phyloP scores from a whole-genome alignment of 805 yeast species.

The Saturnispora diversa region DNA sequence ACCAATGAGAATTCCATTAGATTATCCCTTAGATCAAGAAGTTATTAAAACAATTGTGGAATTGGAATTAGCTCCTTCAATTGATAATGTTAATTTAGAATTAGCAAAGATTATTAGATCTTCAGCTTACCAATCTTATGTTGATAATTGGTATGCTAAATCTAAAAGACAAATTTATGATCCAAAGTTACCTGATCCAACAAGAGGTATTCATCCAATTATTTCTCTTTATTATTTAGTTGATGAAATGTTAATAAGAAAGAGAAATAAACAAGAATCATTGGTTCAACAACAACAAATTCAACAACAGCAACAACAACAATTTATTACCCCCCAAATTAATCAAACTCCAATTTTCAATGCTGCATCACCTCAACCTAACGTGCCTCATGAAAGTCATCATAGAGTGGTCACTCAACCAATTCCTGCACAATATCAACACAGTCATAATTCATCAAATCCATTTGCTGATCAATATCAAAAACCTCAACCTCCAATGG shows the following conservation, averaged over 20 bases:
- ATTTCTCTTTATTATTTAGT: constrained; percentile 81
- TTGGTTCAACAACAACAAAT: constrained; percentile 20
- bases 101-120: constrained; percentile 53
- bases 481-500: constrained; percentile 30
- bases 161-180: constrained; percentile 24
- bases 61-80: constrained; percentile 64
- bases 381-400: constrained; percentile 14
- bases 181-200: constrained; percentile 55
- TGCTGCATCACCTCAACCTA: constrained; percentile 14
- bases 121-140: constrained; percentile 55
- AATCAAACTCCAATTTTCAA: constrained; percentile 13
- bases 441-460: constrained; percentile 8
- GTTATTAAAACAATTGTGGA: constrained; percentile 70
- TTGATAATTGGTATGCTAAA: constrained; percentile 51
- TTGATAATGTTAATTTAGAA: constrained; percentile 47
- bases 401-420: constrained; percentile 24
- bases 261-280: constrained; percentile 46
- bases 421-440: constrained; percentile 18
- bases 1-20: constrained; percentile 72
- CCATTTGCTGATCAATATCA: constrained; percentile 15
- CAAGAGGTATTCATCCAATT: constrained; percentile 80
- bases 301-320: not conserved
- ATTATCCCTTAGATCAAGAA: constrained; percentile 54
- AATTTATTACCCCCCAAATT: constrained; percentile 11
- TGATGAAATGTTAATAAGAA: constrained; percentile 71